Percentiles rank a stretch among this genome's conserved stretches.
Conservation (phyloP, 352 stramenopile genomes). For the Phytophthora crassamura region DNA sequence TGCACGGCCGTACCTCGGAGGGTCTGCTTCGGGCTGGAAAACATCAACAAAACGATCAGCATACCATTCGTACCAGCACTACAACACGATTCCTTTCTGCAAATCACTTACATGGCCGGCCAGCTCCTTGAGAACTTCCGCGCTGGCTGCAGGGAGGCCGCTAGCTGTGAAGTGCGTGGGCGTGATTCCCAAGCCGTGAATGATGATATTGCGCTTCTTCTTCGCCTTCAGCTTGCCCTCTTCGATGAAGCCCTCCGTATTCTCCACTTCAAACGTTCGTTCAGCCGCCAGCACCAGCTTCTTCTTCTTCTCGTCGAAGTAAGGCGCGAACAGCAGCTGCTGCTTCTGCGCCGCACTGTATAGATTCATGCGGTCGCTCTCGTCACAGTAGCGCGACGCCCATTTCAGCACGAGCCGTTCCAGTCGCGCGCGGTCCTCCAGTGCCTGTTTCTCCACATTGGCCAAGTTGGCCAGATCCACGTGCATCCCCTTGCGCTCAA, state of each 20-base stretch:
- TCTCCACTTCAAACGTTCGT: constrained; percentile 83
- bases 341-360: constrained; percentile 94
- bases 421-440: constrained; percentile 86
- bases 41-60: constrained; percentile 16
- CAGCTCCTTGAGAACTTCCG: constrained; percentile 94
- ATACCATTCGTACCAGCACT: constrained; percentile 11
- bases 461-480: constrained; percentile 92
- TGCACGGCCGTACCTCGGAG: constrained; percentile 78
- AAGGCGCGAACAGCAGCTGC: constrained; percentile 97
- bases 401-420: constrained; percentile 92
- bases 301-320: constrained; percentile 76
- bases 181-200: constrained; percentile 91
- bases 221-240: constrained; percentile 70
- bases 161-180: constrained; percentile 93
- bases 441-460: constrained; percentile 90
- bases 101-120: constrained; percentile 81
- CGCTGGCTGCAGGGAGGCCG: constrained; percentile 93
- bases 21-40: constrained; percentile 74
- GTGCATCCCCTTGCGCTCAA: constrained; percentile 95
- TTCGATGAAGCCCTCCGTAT: constrained; percentile 77
- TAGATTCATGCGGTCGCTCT: constrained; percentile 96
- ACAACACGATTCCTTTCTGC: neutral
- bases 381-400: constrained; percentile 92
- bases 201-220: constrained; percentile 86
- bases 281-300: constrained; percentile 74